These are phyloP conservation scores for Hygrophorus pudorinus DNA, from an alignment of 768 basidiomycete genomes.

Conservation along the genomic window DNA sequence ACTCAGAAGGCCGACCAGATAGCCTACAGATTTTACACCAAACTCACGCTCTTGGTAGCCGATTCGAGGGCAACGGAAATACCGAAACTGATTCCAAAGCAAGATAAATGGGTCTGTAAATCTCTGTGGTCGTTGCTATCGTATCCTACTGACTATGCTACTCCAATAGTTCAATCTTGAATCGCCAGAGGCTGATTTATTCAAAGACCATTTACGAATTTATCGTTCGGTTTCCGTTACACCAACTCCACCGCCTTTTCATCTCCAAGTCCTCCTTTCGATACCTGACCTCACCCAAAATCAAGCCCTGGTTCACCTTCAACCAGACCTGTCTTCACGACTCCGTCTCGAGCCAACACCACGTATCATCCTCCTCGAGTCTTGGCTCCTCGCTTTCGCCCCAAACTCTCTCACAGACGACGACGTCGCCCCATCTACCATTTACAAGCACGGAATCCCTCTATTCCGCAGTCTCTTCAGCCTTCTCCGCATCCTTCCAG, in stretches of 20 bases:
- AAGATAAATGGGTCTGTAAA: conserved; percentile 73
- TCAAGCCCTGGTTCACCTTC: conserved; percentile 61
- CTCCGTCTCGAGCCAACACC: conserved; percentile 62
- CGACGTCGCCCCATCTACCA: conserved; percentile 52
- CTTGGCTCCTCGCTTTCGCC: conserved; percentile 47
- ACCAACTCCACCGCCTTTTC: conserved; percentile 37
- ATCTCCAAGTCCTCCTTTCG: conserved; percentile 60
- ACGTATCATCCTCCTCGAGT: conserved; percentile 61
- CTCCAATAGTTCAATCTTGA: conserved; percentile 68
- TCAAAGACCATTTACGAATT: conserved; percentile 47
- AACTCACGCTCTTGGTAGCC: conserved; percentile 68
- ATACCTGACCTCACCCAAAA: conserved; percentile 61
- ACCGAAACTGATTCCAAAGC: conserved; percentile 31
- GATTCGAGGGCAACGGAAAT: conserved; percentile 60
- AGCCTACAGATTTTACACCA: conserved; percentile 73
- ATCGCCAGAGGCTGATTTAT: conserved; percentile 63
- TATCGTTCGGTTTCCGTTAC: conserved; percentile 49
- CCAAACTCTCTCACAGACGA: conserved; percentile 10
- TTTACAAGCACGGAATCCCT: conserved; percentile 80
- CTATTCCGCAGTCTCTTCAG: conserved; percentile 73
- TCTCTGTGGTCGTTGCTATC: background rate
- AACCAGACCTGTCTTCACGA: conserved; percentile 49
- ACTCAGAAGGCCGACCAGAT: conserved; percentile 75
- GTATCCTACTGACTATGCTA: conserved; percentile 1
- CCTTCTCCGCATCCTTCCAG: conserved; percentile 61